Base-by-base conservation (phyloP, 148 eudicot genomes). In the Vaccinium myrtillus region DNA sequence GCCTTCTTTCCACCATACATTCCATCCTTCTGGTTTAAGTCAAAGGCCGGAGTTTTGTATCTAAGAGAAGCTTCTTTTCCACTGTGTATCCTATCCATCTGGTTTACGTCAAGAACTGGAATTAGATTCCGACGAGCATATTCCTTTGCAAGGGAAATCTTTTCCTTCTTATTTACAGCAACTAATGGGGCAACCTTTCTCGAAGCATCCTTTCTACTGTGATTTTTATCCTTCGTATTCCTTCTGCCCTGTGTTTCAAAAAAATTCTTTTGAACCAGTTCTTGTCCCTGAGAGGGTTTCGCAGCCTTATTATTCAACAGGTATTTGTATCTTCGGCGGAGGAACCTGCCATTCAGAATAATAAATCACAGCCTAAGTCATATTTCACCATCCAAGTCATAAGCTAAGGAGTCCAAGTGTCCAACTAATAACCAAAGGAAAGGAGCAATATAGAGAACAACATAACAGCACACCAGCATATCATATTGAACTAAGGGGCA, bases 281-380 rank as follows among this genome's bases (percentile, higher is more conserved):
- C 84, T 80, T 61, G 80, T 65, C 73, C 81, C 80, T 83, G 83
- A 43, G 86, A 55, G 23, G 79, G 73, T 27, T 77, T 65, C 50
- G 27, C 43, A 39, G 80, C 80, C 75, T 88, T 87, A 4, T 36
- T 77, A 82, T 84, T 69, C 84, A 85, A n/a, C 0, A 91, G 59
- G 69, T 81, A 80, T 13, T 84, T 85, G 83, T 71, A 50, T 78
- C 94, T 85, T 55, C 75, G 82, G 43, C 87, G 87, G 82, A 91
- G 51, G 63, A 91, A 91, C 74, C 94, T 91, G 84, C n/a, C 23
- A 71, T 65, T 30, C 69, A 50, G 39, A 82, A 53, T 30, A 82
- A 32, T 48, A 78, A 25, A 54, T 51, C 50, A 55, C 12, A 23
- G 15, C 36, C n/a, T 14, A 43, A 39, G 69, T 84, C 76, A 27